Conservation (phyloP, 2,329 filamentous ascomycete genomes). For the Venturiaceae sp. region DNA sequence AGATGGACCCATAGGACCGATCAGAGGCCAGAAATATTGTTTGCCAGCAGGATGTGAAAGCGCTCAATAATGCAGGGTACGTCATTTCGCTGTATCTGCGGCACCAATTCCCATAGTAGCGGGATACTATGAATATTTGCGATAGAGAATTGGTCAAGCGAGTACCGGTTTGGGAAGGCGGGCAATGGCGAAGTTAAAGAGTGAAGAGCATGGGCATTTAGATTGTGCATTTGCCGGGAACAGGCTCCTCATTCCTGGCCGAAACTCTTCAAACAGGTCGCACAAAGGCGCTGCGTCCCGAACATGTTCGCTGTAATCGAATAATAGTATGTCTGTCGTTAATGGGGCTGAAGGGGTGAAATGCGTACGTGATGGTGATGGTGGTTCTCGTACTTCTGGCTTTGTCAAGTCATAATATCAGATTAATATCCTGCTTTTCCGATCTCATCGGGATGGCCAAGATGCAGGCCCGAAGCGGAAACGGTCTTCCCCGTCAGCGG, state of each 20-base stretch:
- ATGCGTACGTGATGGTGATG: not conserved
- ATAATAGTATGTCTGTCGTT: not conserved
- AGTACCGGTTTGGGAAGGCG: not conserved
- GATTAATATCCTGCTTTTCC: not conserved
- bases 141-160: not conserved
- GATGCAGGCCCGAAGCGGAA: not conserved
- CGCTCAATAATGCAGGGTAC: not conserved
- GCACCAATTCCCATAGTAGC: not conserved
- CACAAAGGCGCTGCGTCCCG: not conserved
- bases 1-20: not conserved
- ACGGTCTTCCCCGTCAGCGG: not conserved
- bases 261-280: slow-evolving; percentile 1
- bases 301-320: not conserved
- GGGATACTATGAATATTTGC: not conserved
- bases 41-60: not conserved
- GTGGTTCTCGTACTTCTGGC: not conserved
- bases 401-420: not conserved
- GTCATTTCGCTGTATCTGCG: not conserved
- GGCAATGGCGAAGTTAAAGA: no score
- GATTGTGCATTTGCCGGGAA: not conserved
- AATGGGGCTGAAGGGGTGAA: not conserved
- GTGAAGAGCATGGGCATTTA: not conserved
- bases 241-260: not conserved
- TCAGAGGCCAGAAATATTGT: not conserved
- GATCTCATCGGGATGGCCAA: not conserved